A percentile compares a stretch with the other conserved stretches of the same genome.
These are phyloP conservation scores for Nitzschia sp. DNA, from an alignment of 108 stramenopile species.

Conservation along the genomic window DNA sequence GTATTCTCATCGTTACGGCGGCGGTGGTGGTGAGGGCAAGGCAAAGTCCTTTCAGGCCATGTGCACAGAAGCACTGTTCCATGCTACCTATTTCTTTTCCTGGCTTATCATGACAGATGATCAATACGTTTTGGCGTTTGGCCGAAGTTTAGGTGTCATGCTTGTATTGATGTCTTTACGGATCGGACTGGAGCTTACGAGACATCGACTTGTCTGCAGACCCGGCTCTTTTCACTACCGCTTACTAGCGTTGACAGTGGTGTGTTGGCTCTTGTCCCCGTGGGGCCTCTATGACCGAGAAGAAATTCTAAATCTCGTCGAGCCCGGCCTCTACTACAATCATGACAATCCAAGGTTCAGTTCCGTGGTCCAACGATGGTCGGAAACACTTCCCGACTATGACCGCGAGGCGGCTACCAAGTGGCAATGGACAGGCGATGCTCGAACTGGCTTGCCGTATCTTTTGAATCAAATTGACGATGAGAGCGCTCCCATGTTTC, in stretches of 20 bases:
- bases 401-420: constrained; percentile 47
- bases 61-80: not conserved
- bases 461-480: constrained; percentile 34
- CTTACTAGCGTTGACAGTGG: not conserved
- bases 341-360: constrained; percentile 41
- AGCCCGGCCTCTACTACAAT: constrained; percentile 62
- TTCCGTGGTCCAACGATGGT: constrained; percentile 49
- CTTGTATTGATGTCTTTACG: constrained; percentile 28
- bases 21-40: not conserved
- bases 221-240: constrained; percentile 6
- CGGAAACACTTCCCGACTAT: constrained; percentile 37
- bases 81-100: constrained; percentile 41
- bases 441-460: constrained; percentile 75
- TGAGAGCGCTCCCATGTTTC: constrained; percentile 3
- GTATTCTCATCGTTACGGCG: not conserved
- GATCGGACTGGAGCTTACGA: constrained; percentile 14
- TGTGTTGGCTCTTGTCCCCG: constrained; percentile 1
- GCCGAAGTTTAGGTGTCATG: constrained; percentile 41
- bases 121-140: constrained; percentile 58
- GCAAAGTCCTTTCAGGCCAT: not conserved
- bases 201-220: too few relatives aligned
- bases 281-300: constrained; percentile 9
- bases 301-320: constrained; percentile 23
- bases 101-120: constrained; percentile 63
- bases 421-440: constrained; percentile 72